Conservation (phyloP, 306 rosid species). For the Medicago ruthenica region DNA sequence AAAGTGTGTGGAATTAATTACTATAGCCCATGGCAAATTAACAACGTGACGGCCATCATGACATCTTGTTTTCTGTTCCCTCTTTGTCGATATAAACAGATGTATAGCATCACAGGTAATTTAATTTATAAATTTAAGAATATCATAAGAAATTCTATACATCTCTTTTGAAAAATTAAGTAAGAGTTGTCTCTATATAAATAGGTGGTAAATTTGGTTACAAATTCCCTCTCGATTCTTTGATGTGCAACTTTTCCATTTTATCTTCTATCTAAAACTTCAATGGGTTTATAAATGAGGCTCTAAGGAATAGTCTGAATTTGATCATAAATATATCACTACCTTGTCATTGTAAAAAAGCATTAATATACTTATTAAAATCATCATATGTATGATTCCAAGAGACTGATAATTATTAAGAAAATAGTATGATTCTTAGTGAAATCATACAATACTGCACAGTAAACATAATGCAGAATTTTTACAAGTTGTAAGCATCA, state of each 20-base stretch:
- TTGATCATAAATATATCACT: conserved; percentile 4
- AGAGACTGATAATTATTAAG: conserved; percentile 25
- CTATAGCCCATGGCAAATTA: no score
- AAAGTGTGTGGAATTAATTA: no score
- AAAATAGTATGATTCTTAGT: conserved; percentile 22
- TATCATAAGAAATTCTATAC: not conserved
- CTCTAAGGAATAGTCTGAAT: not conserved
- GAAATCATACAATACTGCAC: conserved; percentile 30
- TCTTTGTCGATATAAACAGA: no score
- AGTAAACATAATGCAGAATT: conserved; percentile 25
- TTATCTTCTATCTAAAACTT: not conserved
- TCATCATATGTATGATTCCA: conserved; percentile 33
- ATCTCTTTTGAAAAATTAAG: no score
- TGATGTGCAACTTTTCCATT: no score
- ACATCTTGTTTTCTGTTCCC: no score
- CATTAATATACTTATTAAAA: conserved; percentile 36
- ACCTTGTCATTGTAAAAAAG: conserved; percentile 13
- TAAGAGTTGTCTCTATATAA: no score
- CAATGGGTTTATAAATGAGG: not conserved
- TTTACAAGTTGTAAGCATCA: conserved; percentile 45
- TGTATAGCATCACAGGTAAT: no score
- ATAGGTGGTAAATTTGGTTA: no score
- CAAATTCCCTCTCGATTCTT: no score
- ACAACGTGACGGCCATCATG: no score
- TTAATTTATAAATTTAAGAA: no score